Conservation (phyloP, 108 stramenopile species). For the Pinguiococcus pyrenoidosus region DNA sequence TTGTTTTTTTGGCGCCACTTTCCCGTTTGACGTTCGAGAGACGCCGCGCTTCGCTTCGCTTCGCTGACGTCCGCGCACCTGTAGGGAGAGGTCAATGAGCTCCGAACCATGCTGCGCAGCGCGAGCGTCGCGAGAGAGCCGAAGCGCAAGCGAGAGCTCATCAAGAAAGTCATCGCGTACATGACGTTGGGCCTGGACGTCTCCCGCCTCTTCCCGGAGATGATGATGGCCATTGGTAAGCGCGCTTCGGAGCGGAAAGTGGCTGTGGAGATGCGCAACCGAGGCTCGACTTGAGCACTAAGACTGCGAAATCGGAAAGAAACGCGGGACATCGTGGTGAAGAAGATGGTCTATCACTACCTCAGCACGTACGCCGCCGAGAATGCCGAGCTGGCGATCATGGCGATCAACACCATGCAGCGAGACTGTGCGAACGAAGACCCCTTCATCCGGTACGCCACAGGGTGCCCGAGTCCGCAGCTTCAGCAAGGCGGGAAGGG, state of each 20-base stretch:
- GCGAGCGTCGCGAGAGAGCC: conserved; percentile 75
- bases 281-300: no score
- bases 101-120: conserved; percentile 71
- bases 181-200: conserved; percentile 99
- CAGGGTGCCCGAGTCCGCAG: no score
- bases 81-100: conserved; percentile 91
- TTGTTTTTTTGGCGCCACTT: no score
- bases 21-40: no score
- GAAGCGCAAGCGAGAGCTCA: conserved; percentile 87
- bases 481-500: no score
- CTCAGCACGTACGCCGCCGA: conserved; percentile 86
- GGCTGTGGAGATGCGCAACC: no score
- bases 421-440: conserved; percentile 66
- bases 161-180: conserved; percentile 99
- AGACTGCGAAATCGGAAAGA: conserved; percentile 21
- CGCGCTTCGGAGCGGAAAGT: neutral
- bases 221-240: conserved; percentile 95
- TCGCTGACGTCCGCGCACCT: no score
- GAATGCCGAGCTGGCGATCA: conserved; percentile 93
- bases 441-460: no score
- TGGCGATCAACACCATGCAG: conserved; percentile 96
- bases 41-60: no score
- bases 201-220: conserved; percentile 92
- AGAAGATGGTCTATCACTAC: conserved; percentile 99
- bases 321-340: conserved; percentile 92